Evolutionary conservation across 2,329 filamentous ascomycete species (phyloP).

Genomic region (Gliomastix tumulicola): DNA sequence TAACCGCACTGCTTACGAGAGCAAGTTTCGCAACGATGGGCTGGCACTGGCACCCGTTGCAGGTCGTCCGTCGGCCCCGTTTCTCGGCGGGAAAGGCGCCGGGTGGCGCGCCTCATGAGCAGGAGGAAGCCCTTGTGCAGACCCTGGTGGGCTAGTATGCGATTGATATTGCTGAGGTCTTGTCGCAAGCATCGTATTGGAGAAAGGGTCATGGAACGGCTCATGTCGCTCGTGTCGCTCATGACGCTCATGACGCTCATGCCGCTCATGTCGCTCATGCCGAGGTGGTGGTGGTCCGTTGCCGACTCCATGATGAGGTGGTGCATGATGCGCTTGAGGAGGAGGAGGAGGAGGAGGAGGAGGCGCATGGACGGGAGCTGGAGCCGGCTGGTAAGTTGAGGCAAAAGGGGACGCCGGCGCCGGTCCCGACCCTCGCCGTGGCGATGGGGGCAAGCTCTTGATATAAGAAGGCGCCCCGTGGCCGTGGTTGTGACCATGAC

Average conservation of each 20-base stretch:
- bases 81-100: slow-evolving; percentile 17
- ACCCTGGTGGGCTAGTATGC: slow-evolving; percentile 36
- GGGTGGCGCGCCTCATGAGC: slow-evolving; percentile 18
- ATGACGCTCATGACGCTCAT: too few relatives aligned
- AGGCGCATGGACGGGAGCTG: slow-evolving; percentile 11
- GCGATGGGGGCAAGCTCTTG: slow-evolving; percentile 41
- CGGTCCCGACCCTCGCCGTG: slow-evolving; percentile 35
- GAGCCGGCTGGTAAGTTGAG: slow-evolving; percentile 21
- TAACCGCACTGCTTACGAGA: slow-evolving; percentile 53
- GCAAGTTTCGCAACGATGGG: slow-evolving; percentile 66
- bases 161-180: too few relatives aligned
- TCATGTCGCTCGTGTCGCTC: too few relatives aligned
- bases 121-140: slow-evolving; percentile 28
- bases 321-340: neutral
- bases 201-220: slow-evolving; percentile 32
- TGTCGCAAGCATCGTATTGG: slow-evolving; percentile 31
- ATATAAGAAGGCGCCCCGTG: slow-evolving; percentile 21
- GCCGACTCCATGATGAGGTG: slow-evolving; percentile 16
- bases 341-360: neutral
- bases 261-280: slow-evolving; percentile 26
- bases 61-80: slow-evolving; percentile 31
- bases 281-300: slow-evolving; percentile 25
- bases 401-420: slow-evolving; percentile 33
- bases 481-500: slow-evolving; percentile 13
- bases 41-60: slow-evolving; percentile 68